These are phyloP conservation scores for Leishmania braziliensis DNA, from an alignment of 208 protist species.

Conservation along the genomic window DNA sequence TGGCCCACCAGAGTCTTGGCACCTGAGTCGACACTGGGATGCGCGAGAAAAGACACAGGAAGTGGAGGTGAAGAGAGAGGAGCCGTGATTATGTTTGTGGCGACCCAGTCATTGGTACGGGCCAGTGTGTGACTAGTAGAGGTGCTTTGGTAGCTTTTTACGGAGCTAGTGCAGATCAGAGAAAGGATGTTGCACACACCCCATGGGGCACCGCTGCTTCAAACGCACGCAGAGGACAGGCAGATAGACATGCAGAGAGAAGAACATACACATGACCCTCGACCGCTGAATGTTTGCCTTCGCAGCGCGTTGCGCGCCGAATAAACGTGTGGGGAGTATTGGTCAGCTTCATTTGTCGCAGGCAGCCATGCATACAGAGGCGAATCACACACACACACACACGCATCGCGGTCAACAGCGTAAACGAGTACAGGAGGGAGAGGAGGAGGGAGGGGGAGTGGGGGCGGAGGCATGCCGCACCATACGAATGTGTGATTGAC, in stretches of 20 bases:
- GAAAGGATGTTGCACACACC: neutral
- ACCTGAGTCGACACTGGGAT: neutral
- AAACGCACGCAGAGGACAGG: neutral
- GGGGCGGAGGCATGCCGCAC: neutral
- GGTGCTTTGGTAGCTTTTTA: neutral
- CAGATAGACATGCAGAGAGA: neutral
- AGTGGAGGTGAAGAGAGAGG: neutral
- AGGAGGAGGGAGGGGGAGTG: neutral
- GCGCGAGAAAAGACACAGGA: neutral
- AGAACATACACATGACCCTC: neutral
- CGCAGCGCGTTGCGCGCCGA: neutral
- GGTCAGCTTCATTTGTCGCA: neutral
- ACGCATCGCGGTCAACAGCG: neutral
- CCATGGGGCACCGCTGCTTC: neutral
- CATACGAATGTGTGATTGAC: neutral
- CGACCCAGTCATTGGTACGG: neutral
- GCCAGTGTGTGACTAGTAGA: neutral
- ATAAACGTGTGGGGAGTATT: neutral
- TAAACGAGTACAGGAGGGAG: constrained; percentile 5
- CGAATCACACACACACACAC: neutral
- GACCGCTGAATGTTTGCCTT: neutral
- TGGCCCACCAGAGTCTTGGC: neutral
- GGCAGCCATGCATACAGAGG: neutral
- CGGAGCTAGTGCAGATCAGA: neutral
- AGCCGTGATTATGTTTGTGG: neutral